Conservation (phyloP, 192 early-diverging fungal species). For the Diversispora epigaea region DNA sequence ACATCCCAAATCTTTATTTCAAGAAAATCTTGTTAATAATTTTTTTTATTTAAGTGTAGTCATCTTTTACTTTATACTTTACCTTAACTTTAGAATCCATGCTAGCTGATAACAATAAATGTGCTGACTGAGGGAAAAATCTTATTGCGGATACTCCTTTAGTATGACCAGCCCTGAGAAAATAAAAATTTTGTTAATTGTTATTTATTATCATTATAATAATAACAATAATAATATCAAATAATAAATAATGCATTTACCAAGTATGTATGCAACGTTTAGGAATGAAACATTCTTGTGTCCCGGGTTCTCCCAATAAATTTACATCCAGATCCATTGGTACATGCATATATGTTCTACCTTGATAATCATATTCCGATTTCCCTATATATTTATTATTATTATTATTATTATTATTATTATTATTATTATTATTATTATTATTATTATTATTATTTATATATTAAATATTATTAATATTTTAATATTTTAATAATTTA, state of each 20-base stretch:
- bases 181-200: not conserved
- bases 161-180: slow-evolving; percentile 68
- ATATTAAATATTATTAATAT: not conserved
- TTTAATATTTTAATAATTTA: slow-evolving; percentile 1
- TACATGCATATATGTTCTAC: slow-evolving; percentile 94
- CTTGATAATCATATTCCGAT: slow-evolving; percentile 85
- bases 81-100: slow-evolving; percentile 97
- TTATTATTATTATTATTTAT: not conserved
- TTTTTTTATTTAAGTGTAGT: not conserved
- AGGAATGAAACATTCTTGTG: slow-evolving; percentile 81
- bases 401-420: not conserved
- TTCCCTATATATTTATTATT: slow-evolving; percentile 37
- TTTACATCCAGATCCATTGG: slow-evolving; percentile 87
- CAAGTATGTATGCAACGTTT: slow-evolving; percentile 87
- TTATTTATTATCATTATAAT: not conserved
- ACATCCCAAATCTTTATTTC: slow-evolving; percentile 83
- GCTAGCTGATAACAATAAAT: slow-evolving; percentile 83
- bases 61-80: not conserved
- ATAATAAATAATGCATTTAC: slow-evolving; percentile 23
- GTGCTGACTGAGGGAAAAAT: slow-evolving; percentile 88
- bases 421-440: not conserved
- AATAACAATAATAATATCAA: not conserved
- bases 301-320: slow-evolving; percentile 68
- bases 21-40: not conserved
- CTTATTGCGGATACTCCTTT: slow-evolving; percentile 89